Percentiles rank a stretch among this genome's conserved stretches.
Evolutionary conservation across 1,139 yeast species (phyloP).

Genomic region (Pichia sp.): DNA sequence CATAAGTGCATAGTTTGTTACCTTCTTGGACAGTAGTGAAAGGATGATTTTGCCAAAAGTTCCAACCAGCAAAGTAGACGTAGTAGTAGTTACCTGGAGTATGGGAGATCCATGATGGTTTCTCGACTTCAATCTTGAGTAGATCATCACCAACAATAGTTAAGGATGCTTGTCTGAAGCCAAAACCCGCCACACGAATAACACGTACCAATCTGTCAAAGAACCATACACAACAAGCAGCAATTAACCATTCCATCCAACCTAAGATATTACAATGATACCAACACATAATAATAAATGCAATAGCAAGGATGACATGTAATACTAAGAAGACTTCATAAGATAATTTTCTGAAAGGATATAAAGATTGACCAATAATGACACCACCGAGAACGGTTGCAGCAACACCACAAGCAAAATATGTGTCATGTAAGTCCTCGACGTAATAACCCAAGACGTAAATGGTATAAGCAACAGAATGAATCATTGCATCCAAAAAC

Average conservation of each 20-base stretch:
- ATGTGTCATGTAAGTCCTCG: conserved; percentile 24
- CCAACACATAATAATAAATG: conserved; percentile 36
- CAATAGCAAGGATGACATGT: conserved; percentile 34
- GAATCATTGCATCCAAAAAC: conserved; percentile 28
- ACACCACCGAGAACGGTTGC: conserved; percentile 35
- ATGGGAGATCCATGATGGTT: conserved; percentile 35
- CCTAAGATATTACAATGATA: conserved; percentile 36
- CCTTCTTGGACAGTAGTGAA: conserved; percentile 29
- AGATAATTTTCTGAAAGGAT: conserved; percentile 39
- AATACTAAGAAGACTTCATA: conserved; percentile 39
- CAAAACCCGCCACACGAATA: conserved; percentile 33
- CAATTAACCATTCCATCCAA: conserved; percentile 41
- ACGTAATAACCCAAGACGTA: conserved; percentile 15
- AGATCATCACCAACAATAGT: conserved; percentile 31
- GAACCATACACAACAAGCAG: conserved; percentile 34
- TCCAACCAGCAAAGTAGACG: conserved; percentile 25
- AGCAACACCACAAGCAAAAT: conserved; percentile 34
- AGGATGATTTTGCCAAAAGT: conserved; percentile 35
- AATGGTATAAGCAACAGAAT: conserved; percentile 23
- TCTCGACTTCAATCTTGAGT: conserved; percentile 36
- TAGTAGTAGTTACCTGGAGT: conserved; percentile 42
- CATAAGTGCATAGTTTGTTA: conserved; percentile 24
- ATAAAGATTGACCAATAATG: conserved; percentile 40
- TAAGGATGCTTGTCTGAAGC: conserved; percentile 29
- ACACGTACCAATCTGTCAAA: conserved; percentile 36